A percentile compares a stretch with the other conserved stretches of the same genome.
Conservation (phyloP, 139 green algal species). For the Parachlorella kessleri region DNA sequence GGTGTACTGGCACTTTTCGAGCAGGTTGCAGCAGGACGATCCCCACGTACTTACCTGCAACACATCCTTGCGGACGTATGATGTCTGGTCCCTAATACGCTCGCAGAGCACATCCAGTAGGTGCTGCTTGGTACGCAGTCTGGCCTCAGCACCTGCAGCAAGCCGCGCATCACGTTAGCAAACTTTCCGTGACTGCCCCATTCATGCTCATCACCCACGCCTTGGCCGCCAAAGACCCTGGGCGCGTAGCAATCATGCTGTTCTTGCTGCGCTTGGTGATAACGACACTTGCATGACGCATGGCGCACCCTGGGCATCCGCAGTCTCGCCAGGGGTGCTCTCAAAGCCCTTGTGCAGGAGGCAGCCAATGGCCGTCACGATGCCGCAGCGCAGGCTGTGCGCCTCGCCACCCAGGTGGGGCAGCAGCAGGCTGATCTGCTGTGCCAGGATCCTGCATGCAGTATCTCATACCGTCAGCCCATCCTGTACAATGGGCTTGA, state of each 20-base stretch:
- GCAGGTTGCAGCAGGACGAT: too few relatives aligned
- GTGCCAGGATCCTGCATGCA: slow-evolving; percentile 37
- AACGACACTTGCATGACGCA: too few relatives aligned
- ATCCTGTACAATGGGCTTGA: too few relatives aligned
- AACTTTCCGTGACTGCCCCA: too few relatives aligned
- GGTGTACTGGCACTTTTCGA: too few relatives aligned
- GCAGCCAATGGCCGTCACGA: slow-evolving; percentile 68
- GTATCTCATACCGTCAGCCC: too few relatives aligned
- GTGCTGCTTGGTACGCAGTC: slow-evolving; percentile 73
- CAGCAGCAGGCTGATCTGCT: slow-evolving; percentile 60
- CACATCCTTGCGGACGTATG: slow-evolving; percentile 64
- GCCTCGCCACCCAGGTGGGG: slow-evolving; percentile 74
- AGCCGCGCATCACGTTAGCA: too few relatives aligned
- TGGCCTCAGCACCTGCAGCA: slow-evolving; percentile 25
- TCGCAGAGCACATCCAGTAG: slow-evolving; percentile 78
- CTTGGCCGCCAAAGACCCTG: too few relatives aligned
- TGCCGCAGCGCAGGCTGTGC: slow-evolving; percentile 68
- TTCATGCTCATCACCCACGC: too few relatives aligned
- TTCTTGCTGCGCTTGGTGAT: too few relatives aligned
- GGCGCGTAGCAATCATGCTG: too few relatives aligned
- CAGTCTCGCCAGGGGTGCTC: background rate
- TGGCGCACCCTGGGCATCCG: background rate
- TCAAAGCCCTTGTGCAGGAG: slow-evolving; percentile 51
- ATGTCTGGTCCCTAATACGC: slow-evolving; percentile 60
- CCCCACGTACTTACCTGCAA: too few relatives aligned